phyloP scores from a whole-genome alignment of 2,329 filamentous ascomycete species.

The Sporothrix globosa region DNA sequence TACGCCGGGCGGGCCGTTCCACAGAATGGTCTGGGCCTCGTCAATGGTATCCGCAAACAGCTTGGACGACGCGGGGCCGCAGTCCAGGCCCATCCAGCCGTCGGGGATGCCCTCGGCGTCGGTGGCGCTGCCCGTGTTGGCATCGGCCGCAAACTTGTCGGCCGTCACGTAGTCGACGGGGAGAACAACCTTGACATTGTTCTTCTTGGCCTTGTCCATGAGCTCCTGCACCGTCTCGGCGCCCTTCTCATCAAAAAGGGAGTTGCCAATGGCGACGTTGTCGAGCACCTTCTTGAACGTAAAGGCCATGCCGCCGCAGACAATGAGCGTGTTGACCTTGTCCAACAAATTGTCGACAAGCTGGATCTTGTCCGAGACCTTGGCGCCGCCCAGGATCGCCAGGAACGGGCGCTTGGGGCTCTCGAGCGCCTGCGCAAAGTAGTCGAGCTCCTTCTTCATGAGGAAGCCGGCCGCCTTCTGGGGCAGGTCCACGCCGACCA shows the following conservation, averaged over 20 bases:
- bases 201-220: slow-evolving; percentile 93
- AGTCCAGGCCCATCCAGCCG: slow-evolving; percentile 97
- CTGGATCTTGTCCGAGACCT: slow-evolving; percentile 99
- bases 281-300: slow-evolving; percentile 99
- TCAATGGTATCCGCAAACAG: slow-evolving; percentile 86
- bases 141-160: slow-evolving; percentile 90
- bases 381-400: slow-evolving; percentile 95
- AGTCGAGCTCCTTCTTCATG: slow-evolving; percentile 99
- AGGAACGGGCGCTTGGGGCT: slow-evolving; percentile 93
- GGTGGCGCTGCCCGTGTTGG: slow-evolving; percentile 77
- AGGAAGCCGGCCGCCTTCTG: slow-evolving; percentile 98
- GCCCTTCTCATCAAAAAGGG: slow-evolving; percentile 90
- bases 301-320: slow-evolving; percentile 98
- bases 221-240: slow-evolving; percentile 87
- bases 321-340: slow-evolving; percentile 95
- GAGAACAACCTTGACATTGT: slow-evolving; percentile 92
- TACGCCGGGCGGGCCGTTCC: slow-evolving; percentile 97
- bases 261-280: slow-evolving; percentile 84
- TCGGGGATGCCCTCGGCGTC: slow-evolving; percentile 90
- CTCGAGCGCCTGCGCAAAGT: slow-evolving; percentile 97
- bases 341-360: slow-evolving; percentile 98
- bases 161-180: slow-evolving; percentile 95
- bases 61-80: slow-evolving; percentile 83
- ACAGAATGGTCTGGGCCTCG: slow-evolving; percentile 93
- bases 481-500: slow-evolving; percentile 94